Conservation (phyloP, 2,329 filamentous ascomycete species). For the Ophiostoma fasciatum region DNA sequence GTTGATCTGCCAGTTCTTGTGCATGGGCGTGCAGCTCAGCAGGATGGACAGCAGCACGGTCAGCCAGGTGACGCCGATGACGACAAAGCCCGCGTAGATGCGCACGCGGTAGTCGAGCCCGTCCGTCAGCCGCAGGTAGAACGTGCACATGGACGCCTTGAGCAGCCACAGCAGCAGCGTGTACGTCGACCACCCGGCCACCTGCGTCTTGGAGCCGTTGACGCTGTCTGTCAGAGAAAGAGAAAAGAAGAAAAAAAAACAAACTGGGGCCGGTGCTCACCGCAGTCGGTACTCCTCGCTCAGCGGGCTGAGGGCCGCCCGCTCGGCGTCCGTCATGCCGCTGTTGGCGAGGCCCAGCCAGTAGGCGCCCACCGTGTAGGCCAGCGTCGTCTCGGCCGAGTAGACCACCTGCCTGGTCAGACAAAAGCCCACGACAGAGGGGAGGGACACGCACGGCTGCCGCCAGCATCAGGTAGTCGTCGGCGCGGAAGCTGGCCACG, state of each 20-base stretch:
- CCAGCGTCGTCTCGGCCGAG: slow-evolving; percentile 16
- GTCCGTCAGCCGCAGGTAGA: slow-evolving; percentile 19
- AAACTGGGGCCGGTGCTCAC: no score
- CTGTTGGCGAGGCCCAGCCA: slow-evolving; percentile 20
- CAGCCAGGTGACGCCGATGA: slow-evolving; percentile 21
- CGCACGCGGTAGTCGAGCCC: slow-evolving; percentile 16
- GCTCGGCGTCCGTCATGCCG: slow-evolving; percentile 18
- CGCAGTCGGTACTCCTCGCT: slow-evolving; percentile 17
- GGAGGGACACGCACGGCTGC: no score
- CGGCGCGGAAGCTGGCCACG: slow-evolving; percentile 32
- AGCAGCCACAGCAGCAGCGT: slow-evolving; percentile 16
- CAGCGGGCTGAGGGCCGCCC: slow-evolving; percentile 14
- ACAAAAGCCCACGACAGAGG: no score
- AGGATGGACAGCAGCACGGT: slow-evolving; percentile 19
- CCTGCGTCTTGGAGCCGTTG: slow-evolving; percentile 21
- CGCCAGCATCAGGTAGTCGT: slow-evolving; percentile 45
- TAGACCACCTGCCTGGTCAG: no score
- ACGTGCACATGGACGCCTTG: slow-evolving; percentile 17
- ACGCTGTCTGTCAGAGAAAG: no score
- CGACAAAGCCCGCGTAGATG: slow-evolving; percentile 20
- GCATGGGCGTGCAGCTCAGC: slow-evolving; percentile 21
- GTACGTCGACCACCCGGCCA: slow-evolving; percentile 17
- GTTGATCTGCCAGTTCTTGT: slow-evolving; percentile 27
- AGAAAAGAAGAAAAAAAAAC: no score
- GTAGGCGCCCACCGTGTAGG: slow-evolving; percentile 16